phyloP scores from a whole-genome alignment of 2,329 filamentous ascomycete species.

The Helicocarpus griseus region DNA sequence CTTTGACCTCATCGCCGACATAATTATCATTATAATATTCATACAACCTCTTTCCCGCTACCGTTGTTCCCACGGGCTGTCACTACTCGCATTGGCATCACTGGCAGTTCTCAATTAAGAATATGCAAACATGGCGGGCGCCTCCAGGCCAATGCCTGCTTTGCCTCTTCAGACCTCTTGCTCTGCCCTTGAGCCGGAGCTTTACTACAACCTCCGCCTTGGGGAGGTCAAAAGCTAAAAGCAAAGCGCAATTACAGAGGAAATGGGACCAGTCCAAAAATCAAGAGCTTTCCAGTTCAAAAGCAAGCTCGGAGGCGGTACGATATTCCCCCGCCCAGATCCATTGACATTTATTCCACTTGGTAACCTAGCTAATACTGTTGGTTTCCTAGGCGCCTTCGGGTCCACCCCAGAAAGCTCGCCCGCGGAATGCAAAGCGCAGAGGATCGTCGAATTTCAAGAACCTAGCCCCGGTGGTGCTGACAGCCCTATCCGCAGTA shows the following conservation, averaged over 20 bases:
- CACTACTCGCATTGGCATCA: neutral
- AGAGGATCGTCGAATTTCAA: neutral
- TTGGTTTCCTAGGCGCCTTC: neutral
- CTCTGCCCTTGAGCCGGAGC: constrained; percentile 19
- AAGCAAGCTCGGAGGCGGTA: neutral
- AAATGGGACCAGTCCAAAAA: neutral
- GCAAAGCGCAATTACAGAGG: constrained; percentile 10
- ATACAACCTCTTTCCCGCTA: neutral
- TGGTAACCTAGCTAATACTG: neutral
- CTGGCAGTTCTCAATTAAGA: constrained; percentile 8
- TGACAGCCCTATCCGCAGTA: neutral
- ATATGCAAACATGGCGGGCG: constrained; percentile 33
- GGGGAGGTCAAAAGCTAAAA: constrained; percentile 13
- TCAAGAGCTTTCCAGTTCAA: neutral
- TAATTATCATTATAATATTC: too few relatives aligned
- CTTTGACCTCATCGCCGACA: too few relatives aligned
- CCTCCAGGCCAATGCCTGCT: constrained; percentile 32
- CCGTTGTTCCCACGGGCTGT: too few relatives aligned
- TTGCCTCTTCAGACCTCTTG: constrained; percentile 27
- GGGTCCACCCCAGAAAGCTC: neutral
- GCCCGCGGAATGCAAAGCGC: neutral
- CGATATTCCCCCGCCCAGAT: neutral
- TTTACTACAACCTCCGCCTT: constrained; percentile 24
- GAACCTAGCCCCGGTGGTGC: neutral
- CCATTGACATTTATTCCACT: neutral